Conservation (phyloP, 2,329 filamentous ascomycete species). For the Aureobasidium mangrovei region DNA sequence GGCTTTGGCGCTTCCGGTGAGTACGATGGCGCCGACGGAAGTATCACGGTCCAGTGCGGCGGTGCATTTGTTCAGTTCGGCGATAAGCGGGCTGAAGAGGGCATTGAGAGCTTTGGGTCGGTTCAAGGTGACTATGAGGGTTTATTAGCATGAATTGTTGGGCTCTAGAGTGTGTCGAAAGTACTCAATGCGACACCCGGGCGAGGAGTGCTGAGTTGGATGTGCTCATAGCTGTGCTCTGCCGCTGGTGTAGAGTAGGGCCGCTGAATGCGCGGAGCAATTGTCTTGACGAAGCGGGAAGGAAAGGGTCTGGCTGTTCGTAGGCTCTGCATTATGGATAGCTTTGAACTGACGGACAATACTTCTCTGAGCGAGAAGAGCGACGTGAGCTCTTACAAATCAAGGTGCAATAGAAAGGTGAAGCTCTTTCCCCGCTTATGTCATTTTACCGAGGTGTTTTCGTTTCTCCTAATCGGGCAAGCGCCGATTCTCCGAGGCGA, state of each 20-base stretch:
- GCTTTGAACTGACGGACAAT: no score
- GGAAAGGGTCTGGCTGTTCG: conserved; percentile 4
- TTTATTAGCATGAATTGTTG: not conserved
- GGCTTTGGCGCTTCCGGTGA: conserved; percentile 82
- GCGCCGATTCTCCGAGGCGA: no score
- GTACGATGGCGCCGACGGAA: conserved; percentile 64
- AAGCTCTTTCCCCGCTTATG: no score
- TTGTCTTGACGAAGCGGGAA: conserved; percentile 7
- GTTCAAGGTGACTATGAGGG: conserved; percentile 52
- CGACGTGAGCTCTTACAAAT: no score
- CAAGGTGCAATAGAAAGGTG: no score
- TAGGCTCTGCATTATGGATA: not conserved
- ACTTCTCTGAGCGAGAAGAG: no score
- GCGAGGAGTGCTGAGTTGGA: conserved; percentile 32
- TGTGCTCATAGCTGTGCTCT: conserved; percentile 16
- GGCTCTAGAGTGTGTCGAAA: not conserved
- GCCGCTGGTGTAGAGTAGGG: conserved; percentile 5
- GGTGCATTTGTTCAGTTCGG: conserved; percentile 76
- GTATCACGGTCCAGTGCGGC: conserved; percentile 59
- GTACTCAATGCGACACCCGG: conserved; percentile 15
- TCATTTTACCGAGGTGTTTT: no score
- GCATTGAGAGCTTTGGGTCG: conserved; percentile 94
- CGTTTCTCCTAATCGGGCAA: no score
- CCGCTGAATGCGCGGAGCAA: not conserved
- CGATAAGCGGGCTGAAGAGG: conserved; percentile 80